Conservation (phyloP, 352 stramenopile species). For the Nothophytophthora sp. region DNA sequence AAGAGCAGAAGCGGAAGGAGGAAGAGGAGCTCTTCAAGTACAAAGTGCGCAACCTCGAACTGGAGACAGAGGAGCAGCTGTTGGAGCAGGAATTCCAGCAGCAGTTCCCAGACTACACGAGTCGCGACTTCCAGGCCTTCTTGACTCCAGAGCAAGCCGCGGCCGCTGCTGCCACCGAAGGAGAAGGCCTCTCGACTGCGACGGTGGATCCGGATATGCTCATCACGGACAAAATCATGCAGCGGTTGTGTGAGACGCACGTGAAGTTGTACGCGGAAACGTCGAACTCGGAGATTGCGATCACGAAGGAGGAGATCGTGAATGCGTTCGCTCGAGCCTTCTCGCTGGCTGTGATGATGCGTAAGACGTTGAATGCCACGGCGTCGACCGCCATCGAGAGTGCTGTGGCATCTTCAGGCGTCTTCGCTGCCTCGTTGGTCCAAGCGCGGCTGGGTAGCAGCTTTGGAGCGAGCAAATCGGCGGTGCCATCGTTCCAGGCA, state of each 20-base stretch:
- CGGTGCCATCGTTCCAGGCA: constrained; percentile 53
- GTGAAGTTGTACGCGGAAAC: constrained; percentile 66
- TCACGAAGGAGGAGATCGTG: constrained; percentile 53
- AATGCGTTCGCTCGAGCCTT: constrained; percentile 72
- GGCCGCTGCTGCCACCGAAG: constrained; percentile 10
- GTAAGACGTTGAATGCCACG: constrained; percentile 64
- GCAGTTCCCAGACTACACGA: constrained; percentile 94
- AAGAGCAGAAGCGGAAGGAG: constrained; percentile 71
- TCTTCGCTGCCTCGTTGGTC: constrained; percentile 72
- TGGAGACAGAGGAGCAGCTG: constrained; percentile 83
- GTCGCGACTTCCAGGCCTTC: constrained; percentile 68
- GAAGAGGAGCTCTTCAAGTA: constrained; percentile 87
- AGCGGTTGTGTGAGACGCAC: constrained; percentile 73
- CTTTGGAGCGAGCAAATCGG: constrained; percentile 18
- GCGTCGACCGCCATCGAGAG: constrained; percentile 43
- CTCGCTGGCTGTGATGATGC: constrained; percentile 66
- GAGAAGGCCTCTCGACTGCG: constrained; percentile 5
- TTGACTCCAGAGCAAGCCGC: constrained; percentile 47
- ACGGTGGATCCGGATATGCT: constrained; percentile 49
- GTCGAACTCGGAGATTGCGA: constrained; percentile 39
- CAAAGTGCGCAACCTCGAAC: constrained; percentile 78
- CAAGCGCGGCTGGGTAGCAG: constrained; percentile 62
- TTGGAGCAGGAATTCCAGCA: constrained; percentile 89
- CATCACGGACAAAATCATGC: constrained; percentile 75
- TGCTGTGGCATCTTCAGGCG: constrained; percentile 47